Evolutionary conservation across 2,329 filamentous ascomycete genomes (phyloP), one percentile per base, ranked within the genome.

Genomic region (Helminthosporium solani): DNA sequence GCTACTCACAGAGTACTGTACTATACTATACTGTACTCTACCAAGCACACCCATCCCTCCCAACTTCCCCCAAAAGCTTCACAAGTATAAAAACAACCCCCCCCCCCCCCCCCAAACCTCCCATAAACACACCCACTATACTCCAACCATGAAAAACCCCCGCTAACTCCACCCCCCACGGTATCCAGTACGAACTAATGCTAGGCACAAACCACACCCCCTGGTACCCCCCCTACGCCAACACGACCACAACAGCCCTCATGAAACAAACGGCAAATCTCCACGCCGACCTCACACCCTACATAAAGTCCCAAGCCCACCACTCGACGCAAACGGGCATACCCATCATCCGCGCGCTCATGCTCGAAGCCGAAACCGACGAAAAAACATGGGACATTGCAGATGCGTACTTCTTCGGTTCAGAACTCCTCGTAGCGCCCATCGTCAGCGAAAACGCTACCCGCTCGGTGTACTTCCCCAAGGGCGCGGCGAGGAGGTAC

Each of bases 121-220:
- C n/a, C n/a, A n/a, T n/a, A n/a, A n/a, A n/a, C n/a, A n/a, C n/a
- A n/a, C n/a, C n/a, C n/a, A n/a, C n/a, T n/a, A n/a, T n/a, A n/a
- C n/a, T n/a, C n/a, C n/a, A n/a, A n/a, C n/a, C n/a, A n/a, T n/a
- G n/a, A n/a, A n/a, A n/a, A n/a, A n/a, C n/a, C n/a, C n/a, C n/a
- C n/a, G n/a, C n/a, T n/a, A n/a, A n/a, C n/a, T n/a, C n/a, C n/a
- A n/a, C n/a, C n/a, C n/a, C n/a, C n/a, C n/a, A n/a, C n/a, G n/a
- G n/a, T n/a, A n/a, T n/a, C n/a, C n/a, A n/a, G 25, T 70, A 68
- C 47, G 65, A 68, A 50, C 53, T 70, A 35, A 67, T 69, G 64
- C 49, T 70, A 12, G 66, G 64, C 3, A 65, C 66, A 7, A 57
- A 57, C 33, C 65, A 68, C 46, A 68, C 66, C 12, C 68, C 68